Conservation (phyloP, 106 monocot genomes). For the Allium cepa region DNA sequence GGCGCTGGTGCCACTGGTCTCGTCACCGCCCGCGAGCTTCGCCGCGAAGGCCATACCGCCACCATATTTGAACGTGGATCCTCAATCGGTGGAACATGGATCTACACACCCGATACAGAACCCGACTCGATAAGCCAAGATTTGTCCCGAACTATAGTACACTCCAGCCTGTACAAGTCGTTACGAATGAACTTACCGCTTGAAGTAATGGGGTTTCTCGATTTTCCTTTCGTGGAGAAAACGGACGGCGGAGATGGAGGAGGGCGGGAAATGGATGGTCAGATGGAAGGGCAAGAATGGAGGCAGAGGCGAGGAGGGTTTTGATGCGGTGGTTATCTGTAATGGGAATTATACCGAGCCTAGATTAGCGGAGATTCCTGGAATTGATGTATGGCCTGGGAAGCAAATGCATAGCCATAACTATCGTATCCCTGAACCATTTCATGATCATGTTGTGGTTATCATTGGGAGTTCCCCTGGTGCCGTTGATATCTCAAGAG, state of each 20-base stretch:
- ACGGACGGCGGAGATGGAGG: conserved; percentile 25
- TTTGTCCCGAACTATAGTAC: too few relatives aligned
- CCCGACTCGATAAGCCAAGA: conserved; percentile 48
- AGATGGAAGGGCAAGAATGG: conserved; percentile 22
- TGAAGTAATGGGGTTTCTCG: conserved; percentile 85
- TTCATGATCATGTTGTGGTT: conserved; percentile 69
- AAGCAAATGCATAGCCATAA: conserved; percentile 95
- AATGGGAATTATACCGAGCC: conserved; percentile 84
- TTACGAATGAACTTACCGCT: conserved; percentile 90
- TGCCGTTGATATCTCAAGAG: conserved; percentile 85
- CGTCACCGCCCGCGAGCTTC: conserved; percentile 76
- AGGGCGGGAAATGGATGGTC: conserved; percentile 45
- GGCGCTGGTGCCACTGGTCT: conserved; percentile 91
- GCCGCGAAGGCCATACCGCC: conserved; percentile 55
- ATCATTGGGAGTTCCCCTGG: conserved; percentile 82
- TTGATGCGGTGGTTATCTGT: conserved; percentile 87
- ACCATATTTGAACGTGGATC: conserved; percentile 71
- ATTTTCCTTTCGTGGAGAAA: conserved; percentile 64
- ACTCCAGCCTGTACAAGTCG: conserved; percentile 77
- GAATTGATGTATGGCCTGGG: conserved; percentile 78
- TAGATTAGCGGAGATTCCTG: conserved; percentile 64
- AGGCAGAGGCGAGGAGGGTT: conserved; percentile 20
- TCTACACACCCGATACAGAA: conserved; percentile 55
- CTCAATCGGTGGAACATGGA: conserved; percentile 75
- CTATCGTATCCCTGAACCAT: conserved; percentile 82